Evolutionary conservation across 2,329 filamentous ascomycete species (phyloP).

Genomic region (Xenoacremonium recifei): DNA sequence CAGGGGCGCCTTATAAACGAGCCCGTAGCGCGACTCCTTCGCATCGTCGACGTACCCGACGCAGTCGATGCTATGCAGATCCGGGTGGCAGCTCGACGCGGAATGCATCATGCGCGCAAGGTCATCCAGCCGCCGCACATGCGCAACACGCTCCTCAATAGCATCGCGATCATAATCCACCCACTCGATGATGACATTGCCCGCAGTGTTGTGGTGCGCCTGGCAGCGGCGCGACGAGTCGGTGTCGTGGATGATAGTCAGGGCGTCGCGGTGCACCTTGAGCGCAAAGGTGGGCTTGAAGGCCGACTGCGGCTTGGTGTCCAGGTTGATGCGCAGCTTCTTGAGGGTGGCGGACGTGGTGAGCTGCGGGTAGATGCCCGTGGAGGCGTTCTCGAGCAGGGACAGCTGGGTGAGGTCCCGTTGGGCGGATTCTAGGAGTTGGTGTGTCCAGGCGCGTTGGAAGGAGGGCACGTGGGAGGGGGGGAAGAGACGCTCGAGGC

Average conservation of each 20-base stretch:
- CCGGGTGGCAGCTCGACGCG: slow-evolving; percentile 42
- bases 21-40: slow-evolving; percentile 38
- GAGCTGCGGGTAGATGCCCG: slow-evolving; percentile 41
- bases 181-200: slow-evolving; percentile 43
- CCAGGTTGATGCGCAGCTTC: slow-evolving; percentile 46
- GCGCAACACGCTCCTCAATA: slow-evolving; percentile 40
- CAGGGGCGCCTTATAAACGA: slow-evolving; percentile 39
- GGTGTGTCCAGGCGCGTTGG: slow-evolving; percentile 45
- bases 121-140: slow-evolving; percentile 45
- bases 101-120: slow-evolving; percentile 47
- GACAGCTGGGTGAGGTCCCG: slow-evolving; percentile 40
- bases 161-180: slow-evolving; percentile 43
- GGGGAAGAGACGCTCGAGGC: slow-evolving; percentile 46
- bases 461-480: slow-evolving; percentile 39
- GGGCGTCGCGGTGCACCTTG: slow-evolving; percentile 33
- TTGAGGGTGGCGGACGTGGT: slow-evolving; percentile 43
- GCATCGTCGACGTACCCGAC: slow-evolving; percentile 45
- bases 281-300: slow-evolving; percentile 44
- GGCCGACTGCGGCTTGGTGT: slow-evolving; percentile 36
- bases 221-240: slow-evolving; percentile 29
- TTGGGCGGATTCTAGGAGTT: slow-evolving; percentile 44
- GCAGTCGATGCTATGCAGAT: slow-evolving; percentile 47
- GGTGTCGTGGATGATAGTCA: slow-evolving; percentile 21
- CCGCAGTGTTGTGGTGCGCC: slow-evolving; percentile 31
- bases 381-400: slow-evolving; percentile 40